Base-by-base conservation (phyloP, 2,329 filamentous ascomycete species). In the Corinectria fuckeliana region DNA sequence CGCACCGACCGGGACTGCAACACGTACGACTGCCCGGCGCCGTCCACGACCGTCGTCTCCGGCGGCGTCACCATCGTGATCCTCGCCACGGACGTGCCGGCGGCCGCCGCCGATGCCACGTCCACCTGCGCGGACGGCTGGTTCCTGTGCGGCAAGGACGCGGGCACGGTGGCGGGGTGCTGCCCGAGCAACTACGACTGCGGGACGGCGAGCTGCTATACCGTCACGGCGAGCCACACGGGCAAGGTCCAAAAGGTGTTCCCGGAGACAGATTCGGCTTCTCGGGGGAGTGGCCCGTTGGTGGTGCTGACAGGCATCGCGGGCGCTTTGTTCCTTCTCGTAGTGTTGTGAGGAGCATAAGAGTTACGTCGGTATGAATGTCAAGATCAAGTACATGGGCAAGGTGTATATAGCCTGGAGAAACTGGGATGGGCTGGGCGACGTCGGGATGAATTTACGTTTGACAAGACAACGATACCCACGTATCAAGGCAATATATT, bases 1-100 rank as follows among this genome's bases (percentile, higher is more conserved):
- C 90, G 91, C 57, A 93, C 92, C 0, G 93, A 92, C 2, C 87
- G 93, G 18, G 85, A 96, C 77, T 98, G 94, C 77, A 86, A 90
- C 60, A 90, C 88, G 0, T 91, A 90, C 0, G 91, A 89, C 6
- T 98, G 94, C 69, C 91, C 91, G 0, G 76, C 85, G 0, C 78
- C 81, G 0, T 74, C 76, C 2, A 90, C 88, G 0, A 90, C 88
- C 1, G 85, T 93, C 2, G 77, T 93, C 2, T 84, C 82, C 1
- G 82, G 88, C 61, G 90, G 89, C 6, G 81, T 85, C 2, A 96
- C 92, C 0, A 79, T 97, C 25, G 88, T 89, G 1, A 86, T 91
- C 14, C 88, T 88, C 1, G 80, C 79, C 0, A 77, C 74, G 2
- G 78, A 80, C 52, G 78, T 80, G 9, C 78, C 81, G 9, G 81